Conservation (phyloP, 345 rosid species). For the Syzygium aqueum region DNA sequence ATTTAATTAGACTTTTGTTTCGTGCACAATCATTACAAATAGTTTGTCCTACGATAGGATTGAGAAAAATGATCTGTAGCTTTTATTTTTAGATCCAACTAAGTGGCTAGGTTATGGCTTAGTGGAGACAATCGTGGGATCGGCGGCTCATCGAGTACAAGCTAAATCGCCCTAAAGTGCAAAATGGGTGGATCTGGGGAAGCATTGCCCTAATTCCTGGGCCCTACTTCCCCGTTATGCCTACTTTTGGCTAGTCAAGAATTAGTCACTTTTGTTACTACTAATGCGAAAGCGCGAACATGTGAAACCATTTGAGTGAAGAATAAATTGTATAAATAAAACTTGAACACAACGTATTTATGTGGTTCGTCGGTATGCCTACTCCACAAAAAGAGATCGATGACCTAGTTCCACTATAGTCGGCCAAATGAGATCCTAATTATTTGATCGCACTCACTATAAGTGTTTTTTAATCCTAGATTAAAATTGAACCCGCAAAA, state of each 20-base stretch:
- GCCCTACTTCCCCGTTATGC: neutral
- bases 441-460: neutral
- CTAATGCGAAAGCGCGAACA: neutral
- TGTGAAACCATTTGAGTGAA: neutral
- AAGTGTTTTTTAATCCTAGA: neutral
- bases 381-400: neutral
- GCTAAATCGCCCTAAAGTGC: neutral
- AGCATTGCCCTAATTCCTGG: neutral
- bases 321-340: neutral
- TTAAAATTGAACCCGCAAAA: neutral
- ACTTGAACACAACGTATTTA: neutral
- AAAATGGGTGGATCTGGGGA: neutral
- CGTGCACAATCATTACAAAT: too few species aligned
- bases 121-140: neutral
- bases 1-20: too few species aligned
- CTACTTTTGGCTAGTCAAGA: neutral
- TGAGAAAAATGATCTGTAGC: too few species aligned
- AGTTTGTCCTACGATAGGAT: too few species aligned
- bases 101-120: too few species aligned
- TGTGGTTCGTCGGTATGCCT: neutral
- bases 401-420: neutral
- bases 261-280: neutral
- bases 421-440: neutral
- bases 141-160: neutral
- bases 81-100: too few species aligned